Percentiles rank a stretch among this genome's conserved stretches.
phyloP scores from a whole-genome alignment of 2,329 filamentous ascomycete species.

The Stemphylium vesicarium region DNA sequence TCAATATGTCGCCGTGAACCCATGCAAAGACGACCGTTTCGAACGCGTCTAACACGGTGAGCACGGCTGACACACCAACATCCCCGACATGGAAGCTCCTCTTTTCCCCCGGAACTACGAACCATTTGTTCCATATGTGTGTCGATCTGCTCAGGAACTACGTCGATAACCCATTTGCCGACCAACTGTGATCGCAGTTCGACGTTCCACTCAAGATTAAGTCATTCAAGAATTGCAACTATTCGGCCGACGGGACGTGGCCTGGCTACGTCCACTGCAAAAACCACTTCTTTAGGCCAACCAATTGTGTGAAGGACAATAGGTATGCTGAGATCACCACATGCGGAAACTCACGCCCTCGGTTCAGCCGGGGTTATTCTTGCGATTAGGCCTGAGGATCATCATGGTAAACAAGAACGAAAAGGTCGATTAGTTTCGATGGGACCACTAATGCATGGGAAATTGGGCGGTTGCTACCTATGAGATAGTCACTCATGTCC shows the following conservation, averaged over 20 bases:
- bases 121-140: not conserved
- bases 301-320: not conserved
- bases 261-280: not conserved
- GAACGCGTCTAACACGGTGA: slow-evolving; percentile 2
- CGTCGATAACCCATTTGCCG: not conserved
- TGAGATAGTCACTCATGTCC: no score
- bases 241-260: no score
- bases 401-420: no score
- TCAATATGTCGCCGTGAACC: not conserved
- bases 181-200: not conserved
- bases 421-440: not conserved
- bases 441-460: no score
- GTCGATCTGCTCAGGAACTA: not conserved
- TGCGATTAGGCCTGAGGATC: not conserved
- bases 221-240: no score
- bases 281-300: not conserved
- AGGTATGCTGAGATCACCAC: not conserved
- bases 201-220: not conserved
- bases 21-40: slow-evolving; percentile 1
- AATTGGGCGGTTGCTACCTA: no score
- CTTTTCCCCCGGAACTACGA: not conserved
- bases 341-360: not conserved
- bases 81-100: not conserved
- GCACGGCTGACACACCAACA: not conserved
- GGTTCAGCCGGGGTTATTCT: not conserved